A percentile compares a stretch with the other conserved stretches of the same genome.
These are phyloP conservation scores for Fusarium tupiense DNA, from an alignment of 2,329 filamentous ascomycete species.

Conservation along the genomic window DNA sequence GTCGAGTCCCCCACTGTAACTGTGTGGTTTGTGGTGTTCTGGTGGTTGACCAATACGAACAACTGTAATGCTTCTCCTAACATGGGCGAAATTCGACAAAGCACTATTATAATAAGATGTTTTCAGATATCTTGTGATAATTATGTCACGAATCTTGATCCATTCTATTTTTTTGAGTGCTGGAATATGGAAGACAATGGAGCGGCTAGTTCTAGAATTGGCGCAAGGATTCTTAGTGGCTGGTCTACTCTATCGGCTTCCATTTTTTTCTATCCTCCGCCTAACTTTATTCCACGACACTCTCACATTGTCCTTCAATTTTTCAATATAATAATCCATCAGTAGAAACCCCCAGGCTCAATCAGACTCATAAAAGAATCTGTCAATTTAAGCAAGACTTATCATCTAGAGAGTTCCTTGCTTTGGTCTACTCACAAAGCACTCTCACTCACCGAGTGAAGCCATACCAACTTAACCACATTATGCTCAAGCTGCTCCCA, in stretches of 20 bases:
- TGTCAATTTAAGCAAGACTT: background rate
- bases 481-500: constrained; percentile 29
- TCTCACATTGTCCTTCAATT: background rate
- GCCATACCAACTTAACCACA: background rate
- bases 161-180: background rate
- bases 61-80: background rate
- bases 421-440: background rate
- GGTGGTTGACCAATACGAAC: background rate
- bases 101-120: no score
- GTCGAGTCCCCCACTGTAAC: background rate
- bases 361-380: background rate
- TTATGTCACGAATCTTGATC: background rate
- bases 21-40: background rate
- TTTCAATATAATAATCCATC: background rate
- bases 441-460: constrained; percentile 9
- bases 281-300: background rate
- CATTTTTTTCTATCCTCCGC: constrained; percentile 22
- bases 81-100: background rate
- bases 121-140: background rate
- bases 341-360: background rate
- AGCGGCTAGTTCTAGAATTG: constrained; percentile 13
- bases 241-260: constrained; percentile 8
- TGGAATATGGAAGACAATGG: background rate
- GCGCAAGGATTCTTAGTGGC: constrained; percentile 26
- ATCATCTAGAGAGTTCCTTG: background rate